A percentile compares a stretch with the other conserved stretches of the same genome.
Conservation (phyloP, 257 asterid genomes). For the Cynanchum wilfordii region DNA sequence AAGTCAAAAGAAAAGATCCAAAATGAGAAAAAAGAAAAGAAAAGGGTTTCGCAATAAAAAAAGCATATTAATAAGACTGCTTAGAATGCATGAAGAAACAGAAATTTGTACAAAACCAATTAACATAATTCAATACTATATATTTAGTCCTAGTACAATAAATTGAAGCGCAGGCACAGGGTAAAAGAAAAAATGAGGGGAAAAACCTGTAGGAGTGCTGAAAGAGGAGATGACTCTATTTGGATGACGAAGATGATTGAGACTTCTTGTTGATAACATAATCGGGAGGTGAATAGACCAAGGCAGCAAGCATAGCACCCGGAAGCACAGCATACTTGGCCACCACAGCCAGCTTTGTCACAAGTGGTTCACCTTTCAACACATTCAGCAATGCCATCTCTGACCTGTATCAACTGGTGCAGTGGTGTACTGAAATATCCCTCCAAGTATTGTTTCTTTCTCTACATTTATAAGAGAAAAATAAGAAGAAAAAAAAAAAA, state of each 20-base stretch:
- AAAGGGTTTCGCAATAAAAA: neutral
- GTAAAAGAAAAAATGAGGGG: neutral
- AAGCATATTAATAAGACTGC: neutral
- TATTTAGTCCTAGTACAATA: neutral
- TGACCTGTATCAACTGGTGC: neutral
- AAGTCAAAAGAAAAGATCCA: neutral
- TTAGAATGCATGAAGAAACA: neutral
- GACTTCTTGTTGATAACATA: conserved; percentile 12
- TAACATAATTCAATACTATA: neutral
- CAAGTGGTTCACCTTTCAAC: conserved; percentile 31
- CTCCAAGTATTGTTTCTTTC: neutral
- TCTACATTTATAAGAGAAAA: neutral
- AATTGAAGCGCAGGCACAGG: neutral
- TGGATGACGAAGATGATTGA: conserved; percentile 8
- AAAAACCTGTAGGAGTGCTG: neutral
- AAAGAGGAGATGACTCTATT: neutral
- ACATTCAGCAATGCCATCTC: conserved; percentile 2
- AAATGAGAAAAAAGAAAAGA: neutral
- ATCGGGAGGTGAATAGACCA: conserved; percentile 33
- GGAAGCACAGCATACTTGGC: conserved; percentile 28
- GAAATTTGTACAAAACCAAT: neutral
- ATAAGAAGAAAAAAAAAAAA: too few species aligned
- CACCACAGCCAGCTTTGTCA: conserved; percentile 28
- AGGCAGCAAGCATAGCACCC: conserved; percentile 26
- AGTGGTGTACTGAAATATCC: neutral